phyloP scores from a whole-genome alignment of 257 asterid genomes.

The Solanum corneliomulleri region DNA sequence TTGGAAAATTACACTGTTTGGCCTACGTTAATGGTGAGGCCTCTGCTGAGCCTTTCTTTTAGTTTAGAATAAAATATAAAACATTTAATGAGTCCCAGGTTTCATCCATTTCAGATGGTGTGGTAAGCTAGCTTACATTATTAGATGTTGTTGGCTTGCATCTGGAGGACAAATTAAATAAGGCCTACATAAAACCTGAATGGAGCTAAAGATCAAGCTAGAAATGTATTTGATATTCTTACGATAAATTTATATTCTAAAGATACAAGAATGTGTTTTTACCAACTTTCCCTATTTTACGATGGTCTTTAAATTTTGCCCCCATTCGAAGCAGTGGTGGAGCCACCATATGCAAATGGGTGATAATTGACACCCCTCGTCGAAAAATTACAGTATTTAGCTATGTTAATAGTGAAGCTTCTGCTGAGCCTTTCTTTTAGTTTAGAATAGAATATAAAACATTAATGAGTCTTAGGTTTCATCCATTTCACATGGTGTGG shows the following conservation, averaged over 20 bases:
- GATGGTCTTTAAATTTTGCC: too few species aligned
- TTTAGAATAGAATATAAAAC: background rate
- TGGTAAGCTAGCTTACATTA: background rate
- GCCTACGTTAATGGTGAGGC: background rate
- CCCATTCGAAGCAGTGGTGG: too few species aligned
- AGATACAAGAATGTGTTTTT: too few species aligned
- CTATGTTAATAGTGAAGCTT: background rate
- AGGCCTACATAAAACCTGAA: too few species aligned
- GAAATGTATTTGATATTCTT: too few species aligned
- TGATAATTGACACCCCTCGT: too few species aligned
- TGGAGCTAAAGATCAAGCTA: too few species aligned
- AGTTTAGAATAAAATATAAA: background rate
- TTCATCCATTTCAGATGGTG: background rate
- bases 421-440: background rate
- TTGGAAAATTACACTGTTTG: too few species aligned
- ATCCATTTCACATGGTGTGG: background rate
- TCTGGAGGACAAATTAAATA: background rate
- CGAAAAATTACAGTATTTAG: too few species aligned
- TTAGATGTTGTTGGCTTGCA: background rate
- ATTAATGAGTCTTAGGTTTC: background rate
- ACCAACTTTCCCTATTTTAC: too few species aligned
- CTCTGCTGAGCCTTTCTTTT: background rate
- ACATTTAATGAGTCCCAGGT: background rate
- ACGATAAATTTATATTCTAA: too few species aligned
- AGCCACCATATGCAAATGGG: too few species aligned